Evolutionary conservation across 2,329 filamentous ascomycete genomes (phyloP), one percentile per base, ranked within the genome.

Genomic region (Ceratocystis variospora): DNA sequence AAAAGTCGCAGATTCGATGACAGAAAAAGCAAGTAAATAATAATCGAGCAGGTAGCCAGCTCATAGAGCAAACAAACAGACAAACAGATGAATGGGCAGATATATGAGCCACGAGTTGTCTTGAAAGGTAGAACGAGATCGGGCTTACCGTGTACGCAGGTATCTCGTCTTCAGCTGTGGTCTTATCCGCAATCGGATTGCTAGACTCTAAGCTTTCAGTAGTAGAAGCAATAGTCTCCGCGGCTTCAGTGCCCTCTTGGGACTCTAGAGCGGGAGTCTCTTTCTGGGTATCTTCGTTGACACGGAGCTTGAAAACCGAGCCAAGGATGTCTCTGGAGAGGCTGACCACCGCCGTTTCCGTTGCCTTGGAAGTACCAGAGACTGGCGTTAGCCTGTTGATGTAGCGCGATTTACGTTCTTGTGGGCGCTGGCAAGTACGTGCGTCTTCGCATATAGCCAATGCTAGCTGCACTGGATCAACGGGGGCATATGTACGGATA

Each of bases 321-420:
- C 78, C 77, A 63, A 94, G 77, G 4, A 90, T 87, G 68, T 80
- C 75, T 70, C 77, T 78, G 10, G 84, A 85, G 31, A 90, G 79
- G 69, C 84, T 83, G 62, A 85, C 81, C 6, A 94, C 76, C 0
- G 87, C 87, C 59, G 81, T 83, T 69, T 87, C 82, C 15, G 83
- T 88, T 41, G 89, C 87, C 74, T 85, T 89, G 7, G 84, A 79
- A 55, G 78, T 80, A 48, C 77, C 72, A 22, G 76, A 75, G 63
- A 84, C 77, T 1, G 82, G 82, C 12, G 81, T 83, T 70, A 83
- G 70, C 22, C 78, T 77, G 73, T 87, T 87, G 62, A 87, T 75
- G 71, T 86, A 86, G 69, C 79, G 79, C 68, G 78, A 77, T 71
- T 79, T 81, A 62, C 80, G 75, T 64, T 77, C 73, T 64, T 72